These are phyloP conservation scores for Schizosaccharomyces pombe DNA, from an alignment of 805 yeast genomes.

Conservation along the genomic window DNA sequence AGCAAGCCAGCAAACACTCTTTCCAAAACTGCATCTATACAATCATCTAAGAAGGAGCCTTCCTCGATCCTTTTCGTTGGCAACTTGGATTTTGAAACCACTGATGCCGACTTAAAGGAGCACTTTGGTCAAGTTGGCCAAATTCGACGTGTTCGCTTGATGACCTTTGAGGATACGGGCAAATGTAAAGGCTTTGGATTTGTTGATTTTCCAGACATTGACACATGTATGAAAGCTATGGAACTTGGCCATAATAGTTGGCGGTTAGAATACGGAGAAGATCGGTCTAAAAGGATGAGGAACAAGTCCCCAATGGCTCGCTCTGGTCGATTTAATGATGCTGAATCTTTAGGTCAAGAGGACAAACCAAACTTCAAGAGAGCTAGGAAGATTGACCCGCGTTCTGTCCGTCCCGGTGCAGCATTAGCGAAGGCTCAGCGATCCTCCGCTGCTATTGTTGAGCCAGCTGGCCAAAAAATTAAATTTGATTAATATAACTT, in stretches of 20 bases:
- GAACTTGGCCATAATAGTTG: constrained; percentile 42
- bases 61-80: constrained; percentile 79
- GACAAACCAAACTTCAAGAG: constrained; percentile 4
- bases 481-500: constrained; percentile 26
- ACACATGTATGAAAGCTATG: constrained; percentile 64
- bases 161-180: constrained; percentile 89
- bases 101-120: constrained; percentile 48
- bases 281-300: constrained; percentile 46
- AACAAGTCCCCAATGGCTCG: too few relatives aligned
- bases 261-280: constrained; percentile 84
- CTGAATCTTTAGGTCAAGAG: not conserved
- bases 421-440: constrained; percentile 77
- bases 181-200: constrained; percentile 94
- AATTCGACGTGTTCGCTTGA: constrained; percentile 65
- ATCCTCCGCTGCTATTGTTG: constrained; percentile 69
- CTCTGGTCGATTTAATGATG: not conserved
- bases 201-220: constrained; percentile 58
- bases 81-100: constrained; percentile 76
- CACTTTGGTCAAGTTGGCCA: constrained; percentile 86
- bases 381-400: constrained; percentile 9
- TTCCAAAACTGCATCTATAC: constrained; percentile 9
- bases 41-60: constrained; percentile 30
- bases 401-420: constrained; percentile 30
- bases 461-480: constrained; percentile 70
- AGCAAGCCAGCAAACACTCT: constrained; percentile 20